Percentiles rank a stretch among this genome's conserved stretches.
Evolutionary conservation across 1,139 yeast genomes (phyloP).

Genomic region (Hemisphaericaspora xylofermentans): DNA sequence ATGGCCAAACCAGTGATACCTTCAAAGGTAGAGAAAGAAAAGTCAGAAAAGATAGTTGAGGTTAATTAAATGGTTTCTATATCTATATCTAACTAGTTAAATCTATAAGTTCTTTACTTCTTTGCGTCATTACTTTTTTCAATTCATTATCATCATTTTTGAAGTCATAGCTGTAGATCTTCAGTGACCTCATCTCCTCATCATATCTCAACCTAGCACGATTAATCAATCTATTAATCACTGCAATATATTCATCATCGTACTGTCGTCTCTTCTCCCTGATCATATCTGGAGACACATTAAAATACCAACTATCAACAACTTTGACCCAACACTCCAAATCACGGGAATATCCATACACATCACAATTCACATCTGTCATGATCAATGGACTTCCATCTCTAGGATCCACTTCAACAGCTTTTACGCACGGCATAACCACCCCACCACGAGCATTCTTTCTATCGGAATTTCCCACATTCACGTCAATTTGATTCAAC

Average conservation of each 20-base stretch:
- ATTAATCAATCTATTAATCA: slow-evolving; percentile 4
- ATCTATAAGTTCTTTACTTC: slow-evolving; percentile 14
- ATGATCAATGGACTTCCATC: slow-evolving; percentile 45
- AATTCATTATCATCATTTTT: slow-evolving; percentile 19
- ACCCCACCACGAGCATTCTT: slow-evolving; percentile 13
- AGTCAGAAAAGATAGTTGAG: slow-evolving; percentile 7
- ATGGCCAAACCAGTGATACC: slow-evolving; percentile 23
- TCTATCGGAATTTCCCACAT: slow-evolving; percentile 7
- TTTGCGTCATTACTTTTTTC: slow-evolving; percentile 21
- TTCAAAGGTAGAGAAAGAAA: slow-evolving; percentile 5
- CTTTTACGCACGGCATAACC: slow-evolving; percentile 27
- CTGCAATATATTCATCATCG: slow-evolving; percentile 1
- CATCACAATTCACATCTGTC: slow-evolving; percentile 31
- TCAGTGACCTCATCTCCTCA: slow-evolving; percentile 21
- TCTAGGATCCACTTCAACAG: slow-evolving; percentile 31
- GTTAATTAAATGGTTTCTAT: not conserved
- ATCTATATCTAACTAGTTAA: not conserved
- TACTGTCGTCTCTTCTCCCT: slow-evolving; percentile 13
- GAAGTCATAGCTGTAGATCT: slow-evolving; percentile 25
- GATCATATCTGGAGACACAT: slow-evolving; percentile 11
- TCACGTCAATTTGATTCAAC: slow-evolving; percentile 30
- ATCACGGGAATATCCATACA: slow-evolving; percentile 39
- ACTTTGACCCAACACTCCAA: slow-evolving; percentile 48
- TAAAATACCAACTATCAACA: slow-evolving; percentile 49
- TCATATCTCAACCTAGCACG: slow-evolving; percentile 9